Base-by-base conservation (phyloP, 805 yeast species). In the Metschnikowia amazonensis region DNA sequence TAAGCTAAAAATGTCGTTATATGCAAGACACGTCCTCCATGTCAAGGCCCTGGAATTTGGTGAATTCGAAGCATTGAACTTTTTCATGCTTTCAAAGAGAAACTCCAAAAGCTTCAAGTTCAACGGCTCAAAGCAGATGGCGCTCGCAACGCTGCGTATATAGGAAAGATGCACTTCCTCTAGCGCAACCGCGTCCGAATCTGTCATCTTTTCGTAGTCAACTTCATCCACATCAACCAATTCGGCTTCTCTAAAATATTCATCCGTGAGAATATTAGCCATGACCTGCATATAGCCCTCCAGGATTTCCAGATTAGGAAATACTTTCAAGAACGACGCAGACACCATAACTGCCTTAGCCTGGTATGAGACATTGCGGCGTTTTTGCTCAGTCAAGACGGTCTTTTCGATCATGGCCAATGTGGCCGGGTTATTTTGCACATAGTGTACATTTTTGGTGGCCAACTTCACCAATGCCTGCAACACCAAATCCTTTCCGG, bases 401-500 rank as follows among this genome's bases (percentile, higher is more conserved):
- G 76, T 67, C 20, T 70, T 69, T 24, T 65, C 65, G 6, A 85
- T 63, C 20, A 54, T 60, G 1, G 60, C 63, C 27, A 68, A 59
- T 5, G 79, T 36, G 3, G 25, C 42, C 0, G 58, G 70, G 1
- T 53, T 46, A 1, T 33, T 9, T 1, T 40, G 8, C 31, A 82
- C 52, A 36, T 59, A 67, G 0, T 52, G 55, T 38, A 70, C 64
- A 7, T 80, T 72, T 48, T 78, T 79, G 14, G 69, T 57, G 0
- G 83, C 59, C 27, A 86, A 70, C 1, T 79, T 64, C 0, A 86
- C 84, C 44, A 90, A 66, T 0, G 96, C 86, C 30, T 79, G 80
- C 16, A 89, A 67, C 1, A 94, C 75, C 24, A 72, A 63, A 54
- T 89, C 97, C 57, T 92, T 92, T 5, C 97, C 98, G 13, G 75